Base-by-base conservation (phyloP, 2,329 filamentous ascomycete species). In the Epichloe bromicola region DNA sequence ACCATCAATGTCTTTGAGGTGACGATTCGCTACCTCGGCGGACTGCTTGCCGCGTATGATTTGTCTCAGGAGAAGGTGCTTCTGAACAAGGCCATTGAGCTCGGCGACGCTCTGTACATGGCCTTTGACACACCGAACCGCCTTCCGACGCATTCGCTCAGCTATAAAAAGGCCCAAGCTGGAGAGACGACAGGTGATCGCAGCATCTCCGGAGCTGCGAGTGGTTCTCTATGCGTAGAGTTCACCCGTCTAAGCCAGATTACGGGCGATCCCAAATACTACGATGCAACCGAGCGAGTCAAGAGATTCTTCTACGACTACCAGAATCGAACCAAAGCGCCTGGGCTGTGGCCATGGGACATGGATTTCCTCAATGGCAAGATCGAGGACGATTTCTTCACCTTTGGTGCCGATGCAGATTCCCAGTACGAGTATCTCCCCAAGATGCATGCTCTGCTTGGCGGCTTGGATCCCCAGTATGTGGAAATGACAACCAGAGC, bases 181-280 rank as follows among this genome's bases (percentile, higher is more conserved):
- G 72, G 72, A 33, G 53, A 55, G 38, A 68, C 72, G 46, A 53
- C 46, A 6, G 67, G 67, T 20, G 64, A 69, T 41, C 52, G 55
- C 14, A 61, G 59, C 49, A 70, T 73, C 57, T 65, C 69, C 3
- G 65, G 67, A 7, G 74, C 74, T 30, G 71, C 70, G n/a, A 66
- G 68, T 15, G 85, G 85, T 34, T 85, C 83, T 10, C 71, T 90
- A 51, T 80, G 79, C 8, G 65, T 91, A 53, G 86, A 90, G 61
- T 88, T 90, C 61, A 88, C 83, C 2, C 73, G 86, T 5, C 71
- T 91, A 44, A 80, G 82, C 19, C 86, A 90, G 65, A 69, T 90
- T 52, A 88, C 86, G 0, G 79, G 79, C 48, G 74, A 88, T 53
- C 67, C 77, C 50, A 88, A 84, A 62, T 90, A 86, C 67, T 89